Evolutionary conservation across 2,329 filamentous ascomycete genomes (phyloP).

Genomic region (Trichoderma semiorbis): DNA sequence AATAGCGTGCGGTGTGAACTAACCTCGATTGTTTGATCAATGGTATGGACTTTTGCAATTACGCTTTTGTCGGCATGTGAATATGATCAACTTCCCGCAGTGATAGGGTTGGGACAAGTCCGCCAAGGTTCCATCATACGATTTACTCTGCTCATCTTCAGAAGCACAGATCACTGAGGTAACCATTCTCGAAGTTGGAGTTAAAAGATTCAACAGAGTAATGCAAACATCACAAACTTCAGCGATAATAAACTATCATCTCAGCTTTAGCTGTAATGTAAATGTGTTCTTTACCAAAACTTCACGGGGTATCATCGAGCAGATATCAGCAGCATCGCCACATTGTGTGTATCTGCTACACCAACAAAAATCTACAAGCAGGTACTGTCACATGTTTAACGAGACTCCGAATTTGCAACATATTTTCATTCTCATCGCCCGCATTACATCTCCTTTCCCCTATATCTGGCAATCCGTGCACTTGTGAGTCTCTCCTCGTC

Average conservation of each 20-base stretch:
- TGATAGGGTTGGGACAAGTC: not conserved
- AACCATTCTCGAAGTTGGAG: not conserved
- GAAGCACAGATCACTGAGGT: not conserved
- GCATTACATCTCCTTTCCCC: not conserved
- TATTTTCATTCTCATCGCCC: not conserved
- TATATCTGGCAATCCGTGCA: not conserved
- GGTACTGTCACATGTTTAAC: not conserved
- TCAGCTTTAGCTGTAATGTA: not conserved
- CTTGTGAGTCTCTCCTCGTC: not conserved
- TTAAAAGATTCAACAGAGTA: not conserved
- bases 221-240: not conserved
- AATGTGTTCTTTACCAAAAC: not conserved
- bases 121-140: not conserved
- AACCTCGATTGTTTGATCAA: not conserved
- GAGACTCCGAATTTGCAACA: not conserved
- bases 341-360: not conserved
- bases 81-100: not conserved
- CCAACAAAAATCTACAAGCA: not conserved
- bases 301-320: not conserved
- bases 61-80: not conserved
- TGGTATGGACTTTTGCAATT: not conserved
- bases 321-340: not conserved
- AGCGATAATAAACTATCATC: not conserved
- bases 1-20: not conserved
- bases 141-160: not conserved